These are phyloP conservation scores for Agrocybe praecox DNA, from an alignment of 768 basidiomycete species.

Conservation along the genomic window DNA sequence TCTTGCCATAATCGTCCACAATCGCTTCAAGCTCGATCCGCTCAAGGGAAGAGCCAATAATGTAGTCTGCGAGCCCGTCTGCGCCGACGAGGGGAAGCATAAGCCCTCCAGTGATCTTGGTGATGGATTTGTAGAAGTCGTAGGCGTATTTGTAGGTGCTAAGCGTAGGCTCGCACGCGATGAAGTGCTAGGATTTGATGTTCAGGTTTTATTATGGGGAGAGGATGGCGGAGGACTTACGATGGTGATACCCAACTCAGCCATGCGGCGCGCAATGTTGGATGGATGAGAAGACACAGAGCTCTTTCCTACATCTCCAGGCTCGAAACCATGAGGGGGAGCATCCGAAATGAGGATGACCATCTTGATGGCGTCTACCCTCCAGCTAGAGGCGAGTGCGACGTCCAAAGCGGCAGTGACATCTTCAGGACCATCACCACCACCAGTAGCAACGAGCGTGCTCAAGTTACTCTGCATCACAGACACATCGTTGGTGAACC, in stretches of 20 bases:
- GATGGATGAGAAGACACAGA: not conserved
- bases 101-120: not conserved
- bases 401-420: constrained; percentile 10
- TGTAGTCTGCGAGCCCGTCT: not conserved
- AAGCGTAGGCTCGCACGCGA: not conserved
- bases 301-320: constrained; percentile 5
- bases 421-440: constrained; percentile 15
- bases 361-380: constrained; percentile 11
- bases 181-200: not conserved
- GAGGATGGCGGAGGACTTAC: not conserved
- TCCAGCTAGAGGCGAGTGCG: constrained; percentile 9
- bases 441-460: constrained; percentile 11
- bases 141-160: constrained; percentile 2
- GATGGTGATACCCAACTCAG: not conserved
- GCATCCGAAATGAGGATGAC: constrained; percentile 19
- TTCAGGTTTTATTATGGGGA: not conserved
- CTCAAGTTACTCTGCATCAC: constrained; percentile 2
- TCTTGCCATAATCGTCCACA: not conserved
- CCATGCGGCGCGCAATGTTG: not conserved
- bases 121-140: not conserved
- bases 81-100: not conserved
- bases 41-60: not conserved
- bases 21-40: not conserved
- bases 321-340: constrained; percentile 20
- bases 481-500: constrained; percentile 9